Conservation (phyloP, 2,329 filamentous ascomycete species). For the Dryadomyces quercivorus region DNA sequence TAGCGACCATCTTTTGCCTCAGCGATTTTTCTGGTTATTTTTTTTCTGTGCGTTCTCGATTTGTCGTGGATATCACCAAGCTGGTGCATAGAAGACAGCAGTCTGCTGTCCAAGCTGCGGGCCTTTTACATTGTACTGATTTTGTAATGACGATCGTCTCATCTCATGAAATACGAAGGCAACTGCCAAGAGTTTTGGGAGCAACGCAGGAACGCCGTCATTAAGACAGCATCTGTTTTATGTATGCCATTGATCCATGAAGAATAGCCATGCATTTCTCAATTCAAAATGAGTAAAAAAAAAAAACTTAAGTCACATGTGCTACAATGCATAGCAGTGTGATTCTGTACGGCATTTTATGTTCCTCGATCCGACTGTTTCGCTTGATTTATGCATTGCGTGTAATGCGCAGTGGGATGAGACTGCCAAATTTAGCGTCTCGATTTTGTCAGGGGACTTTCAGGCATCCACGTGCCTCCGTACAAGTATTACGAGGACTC, state of each 20-base stretch:
- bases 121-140: not conserved
- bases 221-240: not conserved
- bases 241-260: not conserved
- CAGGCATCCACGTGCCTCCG: not conserved
- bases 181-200: not conserved
- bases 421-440: no score
- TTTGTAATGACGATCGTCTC: not conserved
- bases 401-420: no score
- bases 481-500: no score
- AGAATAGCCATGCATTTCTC: not conserved
- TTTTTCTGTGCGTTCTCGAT: not conserved
- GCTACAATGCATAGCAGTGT: no score
- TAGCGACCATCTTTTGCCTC: not conserved
- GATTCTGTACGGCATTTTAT: no score
- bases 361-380: not conserved
- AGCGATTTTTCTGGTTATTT: not conserved
- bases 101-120: not conserved
- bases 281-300: no score
- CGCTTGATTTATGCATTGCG: not conserved
- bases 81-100: not conserved
- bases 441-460: not conserved
- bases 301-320: no score
- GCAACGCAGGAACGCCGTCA: not conserved
- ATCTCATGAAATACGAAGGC: not conserved
- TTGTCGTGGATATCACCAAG: not conserved